phyloP scores from a whole-genome alignment of 371 early-diverging fungal species.

The Mortierella sp. region DNA sequence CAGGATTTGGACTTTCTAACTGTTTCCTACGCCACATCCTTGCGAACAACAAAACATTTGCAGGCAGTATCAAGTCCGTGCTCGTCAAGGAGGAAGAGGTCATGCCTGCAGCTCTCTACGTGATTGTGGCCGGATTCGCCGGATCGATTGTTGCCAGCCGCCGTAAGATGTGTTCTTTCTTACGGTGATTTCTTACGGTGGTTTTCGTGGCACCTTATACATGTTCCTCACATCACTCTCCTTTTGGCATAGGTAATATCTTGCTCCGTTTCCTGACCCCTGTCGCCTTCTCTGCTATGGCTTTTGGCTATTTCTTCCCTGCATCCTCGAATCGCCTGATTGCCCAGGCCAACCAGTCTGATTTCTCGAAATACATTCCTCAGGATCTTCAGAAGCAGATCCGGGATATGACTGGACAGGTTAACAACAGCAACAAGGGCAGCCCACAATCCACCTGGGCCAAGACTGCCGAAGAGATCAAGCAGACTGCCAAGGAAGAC shows the following conservation, averaged over 20 bases:
- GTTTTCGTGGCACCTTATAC: too few species aligned
- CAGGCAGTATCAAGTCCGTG: slow-evolving; percentile 51
- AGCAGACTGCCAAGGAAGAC: slow-evolving; percentile 39
- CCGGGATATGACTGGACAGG: slow-evolving; percentile 27
- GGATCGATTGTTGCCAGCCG: slow-evolving; percentile 49
- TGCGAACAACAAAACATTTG: too few species aligned
- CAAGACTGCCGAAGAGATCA: slow-evolving; percentile 40
- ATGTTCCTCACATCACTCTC: too few species aligned
- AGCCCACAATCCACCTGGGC: slow-evolving; percentile 22
- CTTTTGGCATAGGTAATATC: slow-evolving; percentile 34
- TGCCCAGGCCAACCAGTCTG: slow-evolving; percentile 40
- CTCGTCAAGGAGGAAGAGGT: slow-evolving; percentile 55
- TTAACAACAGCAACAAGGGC: slow-evolving; percentile 1
- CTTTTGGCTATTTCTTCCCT: slow-evolving; percentile 54
- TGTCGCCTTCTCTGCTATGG: slow-evolving; percentile 51
- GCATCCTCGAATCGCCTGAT: slow-evolving; percentile 49
- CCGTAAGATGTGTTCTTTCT: too few species aligned
- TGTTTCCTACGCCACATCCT: too few species aligned
- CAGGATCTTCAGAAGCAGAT: slow-evolving; percentile 47
- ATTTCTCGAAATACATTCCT: slow-evolving; percentile 44
- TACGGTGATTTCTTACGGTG: too few species aligned
- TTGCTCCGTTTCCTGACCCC: slow-evolving; percentile 49
- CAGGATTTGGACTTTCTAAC: too few species aligned
- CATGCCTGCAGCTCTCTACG: slow-evolving; percentile 53
- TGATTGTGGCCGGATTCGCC: slow-evolving; percentile 51